Conservation (phyloP, 169 alveolate species). For the Cryptosporidium bovis region DNA sequence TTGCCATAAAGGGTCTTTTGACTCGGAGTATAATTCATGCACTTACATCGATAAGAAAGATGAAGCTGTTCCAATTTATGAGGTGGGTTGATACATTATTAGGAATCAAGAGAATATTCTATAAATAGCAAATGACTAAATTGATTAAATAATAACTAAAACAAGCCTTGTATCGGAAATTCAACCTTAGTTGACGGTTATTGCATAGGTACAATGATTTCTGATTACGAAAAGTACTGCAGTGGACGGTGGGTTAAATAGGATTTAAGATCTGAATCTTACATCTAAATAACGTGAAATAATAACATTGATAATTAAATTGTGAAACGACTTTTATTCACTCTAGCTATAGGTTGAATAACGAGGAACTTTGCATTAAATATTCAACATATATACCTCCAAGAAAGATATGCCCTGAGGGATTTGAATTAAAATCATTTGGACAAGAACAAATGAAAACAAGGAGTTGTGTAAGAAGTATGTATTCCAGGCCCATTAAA, state of each 20-base stretch:
- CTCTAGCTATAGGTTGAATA: slow-evolving; percentile 36
- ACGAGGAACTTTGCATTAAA: slow-evolving; percentile 58
- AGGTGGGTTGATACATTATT: slow-evolving; percentile 19
- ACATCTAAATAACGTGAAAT: background rate
- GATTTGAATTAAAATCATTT: slow-evolving; percentile 44
- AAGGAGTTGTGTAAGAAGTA: slow-evolving; percentile 38
- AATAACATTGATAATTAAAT: no score
- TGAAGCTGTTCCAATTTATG: slow-evolving; percentile 68
- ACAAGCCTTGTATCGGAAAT: slow-evolving; percentile 69
- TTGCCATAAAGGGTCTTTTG: slow-evolving; percentile 66
- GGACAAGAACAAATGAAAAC: slow-evolving; percentile 42
- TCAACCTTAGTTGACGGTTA: slow-evolving; percentile 67
- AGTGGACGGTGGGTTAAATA: slow-evolving; percentile 40
- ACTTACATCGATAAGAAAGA: slow-evolving; percentile 65
- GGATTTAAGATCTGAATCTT: background rate
- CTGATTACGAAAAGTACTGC: slow-evolving; percentile 71
- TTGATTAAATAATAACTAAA: background rate
- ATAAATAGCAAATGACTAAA: background rate
- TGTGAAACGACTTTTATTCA: no score
- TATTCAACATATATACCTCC: slow-evolving; percentile 60
- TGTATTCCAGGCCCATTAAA: slow-evolving; percentile 72
- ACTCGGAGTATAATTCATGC: slow-evolving; percentile 43
- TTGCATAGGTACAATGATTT: slow-evolving; percentile 72
- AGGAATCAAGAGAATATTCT: background rate
- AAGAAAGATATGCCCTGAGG: slow-evolving; percentile 68